Conservation (phyloP, 345 rosid species). For the Syzygium aqueum region DNA sequence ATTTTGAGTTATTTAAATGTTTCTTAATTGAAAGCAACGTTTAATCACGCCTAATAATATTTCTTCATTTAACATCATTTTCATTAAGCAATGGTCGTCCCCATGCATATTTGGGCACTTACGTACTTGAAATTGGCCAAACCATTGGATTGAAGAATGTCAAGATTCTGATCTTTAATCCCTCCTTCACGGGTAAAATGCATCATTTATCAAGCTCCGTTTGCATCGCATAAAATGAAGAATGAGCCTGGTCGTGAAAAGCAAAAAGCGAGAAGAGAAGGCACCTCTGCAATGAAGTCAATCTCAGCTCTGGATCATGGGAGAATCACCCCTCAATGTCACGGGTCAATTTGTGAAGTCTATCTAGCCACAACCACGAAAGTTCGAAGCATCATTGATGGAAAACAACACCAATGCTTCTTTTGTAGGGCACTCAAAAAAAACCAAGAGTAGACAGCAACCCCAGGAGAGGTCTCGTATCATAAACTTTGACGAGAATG, state of each 20-base stretch:
- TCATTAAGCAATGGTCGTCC: fast-evolving
- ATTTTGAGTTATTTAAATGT: not conserved
- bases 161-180: not conserved
- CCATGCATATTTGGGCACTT: not conserved
- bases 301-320: not conserved
- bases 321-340: not conserved
- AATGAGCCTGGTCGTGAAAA: not conserved
- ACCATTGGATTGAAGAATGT: not conserved
- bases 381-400: not conserved
- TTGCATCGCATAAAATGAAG: too few relatives aligned
- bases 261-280: not conserved
- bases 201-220: fast-evolving
- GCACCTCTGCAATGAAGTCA: not conserved
- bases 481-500: not conserved
- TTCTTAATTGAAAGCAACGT: not conserved
- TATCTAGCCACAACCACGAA: not conserved
- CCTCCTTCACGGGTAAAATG: not conserved
- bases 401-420: not conserved
- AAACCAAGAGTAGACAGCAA: not conserved
- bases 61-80: not conserved
- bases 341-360: not conserved
- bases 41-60: not conserved
- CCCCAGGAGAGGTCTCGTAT: not conserved
- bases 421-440: not conserved
- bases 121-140: not conserved